Base-by-base conservation (phyloP, 2,329 filamentous ascomycete species). In the Grosmannia penicillata region DNA sequence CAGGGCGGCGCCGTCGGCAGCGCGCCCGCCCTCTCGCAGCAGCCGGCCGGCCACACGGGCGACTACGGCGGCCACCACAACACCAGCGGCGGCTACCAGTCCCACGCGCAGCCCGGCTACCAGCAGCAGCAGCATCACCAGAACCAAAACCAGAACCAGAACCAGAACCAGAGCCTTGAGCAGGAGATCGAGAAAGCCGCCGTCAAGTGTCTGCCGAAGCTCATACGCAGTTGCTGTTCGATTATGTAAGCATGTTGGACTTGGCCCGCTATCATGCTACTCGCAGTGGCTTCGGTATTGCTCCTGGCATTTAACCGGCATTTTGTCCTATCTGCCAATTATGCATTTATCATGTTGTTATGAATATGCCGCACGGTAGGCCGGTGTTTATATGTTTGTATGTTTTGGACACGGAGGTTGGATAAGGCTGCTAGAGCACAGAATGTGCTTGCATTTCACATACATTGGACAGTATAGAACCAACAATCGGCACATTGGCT, bases 181-280 rank as follows among this genome's bases (percentile, higher is more conserved):
- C 61, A 79, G 48, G 50, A 75, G 47, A 66, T 76, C 46, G 72
- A 71, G 54, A 24, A 45, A 41, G 46, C 41, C 28, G 45, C 45
- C 4, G 44, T 43, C 46, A 74, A 73, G 54, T 53, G 74, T 24
- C 52, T 82, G 48, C 70, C 71, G 8, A 70, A 63, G 54, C 51
- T 83, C 26, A 51, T 82, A 45, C 68, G 76, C 55, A 25, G 44
- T 42, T 87, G 81, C 59, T 87, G 82, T 62, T 62, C 73, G 28
- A 72, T 89, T 50, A 87, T 87, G 82, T 89, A 36, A 33, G 15
- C 17, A 13, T 37, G 4, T 27, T 27, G 17, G n/a, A 19, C 19
- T 11, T 31, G n/a, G n/a, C n/a, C n/a, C n/a, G n/a, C n/a, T n/a
- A n/a, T n/a, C n/a, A n/a, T n/a, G n/a, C n/a, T n/a, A n/a, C n/a